A percentile compares a stretch with the other conserved stretches of the same genome.
phyloP scores from a whole-genome alignment of 2,329 filamentous ascomycete genomes.

The Stemphylium vesicarium region DNA sequence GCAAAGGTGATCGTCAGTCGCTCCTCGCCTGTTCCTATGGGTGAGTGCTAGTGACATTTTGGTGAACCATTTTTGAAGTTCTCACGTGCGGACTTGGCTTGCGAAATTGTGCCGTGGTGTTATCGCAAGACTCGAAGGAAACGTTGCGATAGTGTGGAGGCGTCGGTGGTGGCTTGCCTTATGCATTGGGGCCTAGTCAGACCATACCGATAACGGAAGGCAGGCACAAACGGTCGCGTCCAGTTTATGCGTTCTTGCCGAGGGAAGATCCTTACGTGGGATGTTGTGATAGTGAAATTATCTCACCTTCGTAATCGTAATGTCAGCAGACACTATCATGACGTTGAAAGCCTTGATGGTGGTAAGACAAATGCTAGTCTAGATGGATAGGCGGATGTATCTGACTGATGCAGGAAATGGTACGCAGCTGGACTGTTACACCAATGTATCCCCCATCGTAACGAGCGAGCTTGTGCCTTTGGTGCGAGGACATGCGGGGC shows the following conservation, averaged over 20 bases:
- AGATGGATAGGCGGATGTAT: slow-evolving; percentile 6
- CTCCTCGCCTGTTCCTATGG: background rate
- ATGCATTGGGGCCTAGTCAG: slow-evolving; percentile 11
- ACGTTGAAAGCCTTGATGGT: background rate
- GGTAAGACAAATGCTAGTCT: background rate
- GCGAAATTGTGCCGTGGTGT: background rate
- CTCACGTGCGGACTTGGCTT: background rate
- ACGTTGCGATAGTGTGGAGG: slow-evolving; percentile 1
- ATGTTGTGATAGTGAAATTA: background rate
- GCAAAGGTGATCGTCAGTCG: background rate
- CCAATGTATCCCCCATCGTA: slow-evolving; percentile 12
- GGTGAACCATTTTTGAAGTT: background rate
- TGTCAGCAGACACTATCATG: background rate
- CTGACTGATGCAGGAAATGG: slow-evolving; percentile 16
- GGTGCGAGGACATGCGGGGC: slow-evolving; percentile 3
- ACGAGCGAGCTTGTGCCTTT: slow-evolving; percentile 17
- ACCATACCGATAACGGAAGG: slow-evolving; percentile 22
- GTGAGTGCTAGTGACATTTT: no score
- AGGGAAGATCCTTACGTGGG: background rate
- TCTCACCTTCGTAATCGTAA: background rate
- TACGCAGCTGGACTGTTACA: slow-evolving; percentile 11
- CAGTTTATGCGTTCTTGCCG: background rate
- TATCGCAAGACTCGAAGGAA: slow-evolving; percentile 1
- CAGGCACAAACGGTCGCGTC: slow-evolving; percentile 4
- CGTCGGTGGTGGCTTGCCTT: slow-evolving; percentile 19